Evolutionary conservation across 495 filamentous ascomycete species (phyloP), one percentile per base, ranked within the genome.

Genomic region (Aspergillus campestris): DNA sequence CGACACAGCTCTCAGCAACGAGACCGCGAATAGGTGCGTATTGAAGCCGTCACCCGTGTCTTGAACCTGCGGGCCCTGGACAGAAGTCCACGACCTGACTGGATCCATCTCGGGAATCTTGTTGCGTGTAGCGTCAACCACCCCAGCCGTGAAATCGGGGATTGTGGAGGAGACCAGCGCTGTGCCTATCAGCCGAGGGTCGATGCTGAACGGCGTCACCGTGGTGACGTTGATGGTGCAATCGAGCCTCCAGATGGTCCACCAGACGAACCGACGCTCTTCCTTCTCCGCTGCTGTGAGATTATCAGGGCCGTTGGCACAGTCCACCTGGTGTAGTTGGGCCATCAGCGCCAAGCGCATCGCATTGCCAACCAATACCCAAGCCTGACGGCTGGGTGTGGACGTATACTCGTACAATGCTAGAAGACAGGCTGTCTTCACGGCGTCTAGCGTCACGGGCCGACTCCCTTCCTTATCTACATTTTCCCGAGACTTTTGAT

Each of bases 211-310:
- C 8, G 42, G 42, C 34, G 42, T 35, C 5, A 33, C 31, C 9
- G 42, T 18, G 3, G 42, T 44, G 18, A 44, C 42, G 13, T 44
- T 44, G 14, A 44, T 24, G 5, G 42, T 44, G 18, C 42, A 44
- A 14, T 44, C 42, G 31, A 44, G 42, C 7, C 30, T 35, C 42
- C 42, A 44, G 2, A 44, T 35, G 7, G 42, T 44, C 42, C 42
- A 44, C 42, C 42, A 44, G 13, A 44, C 42, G 24, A 44, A 44
- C 29, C 42, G 29, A 29, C 42, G 34, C 18, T 44, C 42, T 15
- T 44, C 42, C 29, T 34, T 44, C 0, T 44, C 42, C 8, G 27
- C 42, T 7, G 28, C 42, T 8, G 42, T 36, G 31, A 44, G 6
- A 4, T 6, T 34, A n/a, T 8, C 29, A 4, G 42, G n/a, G 10